Percentiles rank a stretch among this genome's conserved stretches.
phyloP scores from a whole-genome alignment of 2,329 filamentous ascomycete species.

The Xylariaceae sp. region DNA sequence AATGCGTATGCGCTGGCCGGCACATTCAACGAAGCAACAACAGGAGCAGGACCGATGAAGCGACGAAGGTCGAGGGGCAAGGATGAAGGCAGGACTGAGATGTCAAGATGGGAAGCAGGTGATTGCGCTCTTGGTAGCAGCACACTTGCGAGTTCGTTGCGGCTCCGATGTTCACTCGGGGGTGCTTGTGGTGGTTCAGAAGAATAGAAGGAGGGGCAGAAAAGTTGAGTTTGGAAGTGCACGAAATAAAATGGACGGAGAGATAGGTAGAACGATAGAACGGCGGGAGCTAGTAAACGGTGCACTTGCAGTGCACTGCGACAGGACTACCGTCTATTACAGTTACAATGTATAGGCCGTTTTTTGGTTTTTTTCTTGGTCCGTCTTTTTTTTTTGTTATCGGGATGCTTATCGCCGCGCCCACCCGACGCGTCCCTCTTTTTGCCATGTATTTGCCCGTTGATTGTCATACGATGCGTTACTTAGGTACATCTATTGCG shows the following conservation, averaged over 20 bases:
- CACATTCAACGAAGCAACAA: slow-evolving; percentile 14
- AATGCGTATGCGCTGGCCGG: slow-evolving; percentile 7
- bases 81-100: too few species aligned
- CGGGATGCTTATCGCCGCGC: slow-evolving; percentile 1
- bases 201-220: not conserved
- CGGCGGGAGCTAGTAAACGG: not conserved
- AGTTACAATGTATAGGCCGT: not conserved
- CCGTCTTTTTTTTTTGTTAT: not conserved
- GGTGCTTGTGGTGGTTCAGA: not conserved
- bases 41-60: not conserved
- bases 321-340: not conserved
- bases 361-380: not conserved
- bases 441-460: not conserved
- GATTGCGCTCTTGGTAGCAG: not conserved
- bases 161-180: not conserved
- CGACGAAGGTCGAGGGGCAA: slow-evolving; percentile 5
- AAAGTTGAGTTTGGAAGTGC: not conserved
- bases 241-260: not conserved
- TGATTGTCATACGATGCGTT: not conserved
- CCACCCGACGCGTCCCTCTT: not conserved
- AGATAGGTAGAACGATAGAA: not conserved
- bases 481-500: not conserved
- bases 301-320: not conserved
- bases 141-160: not conserved
- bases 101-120: not conserved